Base-by-base conservation (phyloP, 2,329 filamentous ascomycete species). In the Bipolaris cookei region DNA sequence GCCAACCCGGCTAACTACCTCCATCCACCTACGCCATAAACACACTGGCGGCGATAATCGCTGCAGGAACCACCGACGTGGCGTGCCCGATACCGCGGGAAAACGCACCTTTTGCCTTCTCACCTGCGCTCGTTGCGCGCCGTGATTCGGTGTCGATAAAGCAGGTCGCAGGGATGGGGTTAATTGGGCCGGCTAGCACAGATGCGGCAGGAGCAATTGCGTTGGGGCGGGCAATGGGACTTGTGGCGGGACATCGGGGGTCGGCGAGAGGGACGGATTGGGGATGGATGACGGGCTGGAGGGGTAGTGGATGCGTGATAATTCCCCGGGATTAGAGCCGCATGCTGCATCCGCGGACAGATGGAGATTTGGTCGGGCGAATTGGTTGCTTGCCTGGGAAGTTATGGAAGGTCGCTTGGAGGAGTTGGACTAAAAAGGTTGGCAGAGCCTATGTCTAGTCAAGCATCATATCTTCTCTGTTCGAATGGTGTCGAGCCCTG, bases 61-160 rank as follows among this genome's bases (percentile, higher is more conserved):
- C 54, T 56, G 54, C 54, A 56, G 54, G 54, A 47, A 56, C 48
- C 35, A 34, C 41, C 23, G 42, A 35, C 30, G 20, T 32, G 54
- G 49, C 35, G 42, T 10, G 13, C 37, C 54, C 49, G 49, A 56
- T 53, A 53, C 39, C 37, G 54, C 43, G 28, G 43, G 35, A 30
- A 37, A 18, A 13, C 28, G 28, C 28, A 30, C 28, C 28, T 30
- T 30, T 30, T 30, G 28, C 21, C 14, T 42, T 47, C 42, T 35
- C 49, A 56, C 54, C 49, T 47, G 49, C 38, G 54, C 25, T 32
- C 35, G 38, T 5, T 25, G 13, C 21, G 42, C 30, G 32, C 34
- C 18, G 20, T 56, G 42, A 56, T 56, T 53, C 43, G 54, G 16
- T 42, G 49, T 23, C 23, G 49, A 56, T 53, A 53, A 47, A 53